These are phyloP conservation scores for Aspergillus coremiiformis DNA, from an alignment of 495 filamentous ascomycete genomes.

Conservation along the genomic window DNA sequence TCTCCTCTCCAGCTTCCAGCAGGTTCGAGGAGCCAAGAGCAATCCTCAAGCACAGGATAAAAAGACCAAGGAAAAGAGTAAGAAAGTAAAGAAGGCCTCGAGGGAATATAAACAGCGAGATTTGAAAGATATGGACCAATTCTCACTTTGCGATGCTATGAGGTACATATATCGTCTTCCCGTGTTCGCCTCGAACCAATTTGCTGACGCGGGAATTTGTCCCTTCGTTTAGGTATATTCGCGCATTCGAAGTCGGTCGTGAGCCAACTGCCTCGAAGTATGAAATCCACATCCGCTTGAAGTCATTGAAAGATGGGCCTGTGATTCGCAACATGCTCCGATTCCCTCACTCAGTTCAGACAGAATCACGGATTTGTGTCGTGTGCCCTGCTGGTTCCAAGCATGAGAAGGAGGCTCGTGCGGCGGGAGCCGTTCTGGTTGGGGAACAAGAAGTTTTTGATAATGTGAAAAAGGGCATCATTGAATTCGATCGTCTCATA, in stretches of 20 bases:
- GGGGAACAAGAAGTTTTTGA: slow-evolving; percentile 84
- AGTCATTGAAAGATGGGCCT: slow-evolving; percentile 72
- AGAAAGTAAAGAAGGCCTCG: slow-evolving; percentile 60
- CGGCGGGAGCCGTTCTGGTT: slow-evolving; percentile 69
- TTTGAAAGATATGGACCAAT: slow-evolving; percentile 57
- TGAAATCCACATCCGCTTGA: slow-evolving; percentile 73
- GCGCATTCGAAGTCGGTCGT: slow-evolving; percentile 83
- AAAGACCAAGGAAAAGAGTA: slow-evolving; percentile 45
- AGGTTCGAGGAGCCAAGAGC: slow-evolving; percentile 33
- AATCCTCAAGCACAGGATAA: slow-evolving; percentile 28
- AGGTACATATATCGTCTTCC: slow-evolving; percentile 46
- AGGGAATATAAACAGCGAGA: slow-evolving; percentile 55
- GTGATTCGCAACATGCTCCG: slow-evolving; percentile 79
- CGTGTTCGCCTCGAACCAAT: background rate
- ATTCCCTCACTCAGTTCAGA: slow-evolving; percentile 82
- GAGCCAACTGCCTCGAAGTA: slow-evolving; percentile 70
- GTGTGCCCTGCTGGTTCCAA: slow-evolving; percentile 74
- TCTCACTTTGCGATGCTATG: slow-evolving; percentile 86
- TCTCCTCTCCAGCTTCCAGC: slow-evolving; percentile 27
- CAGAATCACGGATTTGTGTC: slow-evolving; percentile 76
- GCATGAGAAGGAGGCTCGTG: slow-evolving; percentile 58
- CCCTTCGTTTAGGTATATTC: slow-evolving; percentile 60
- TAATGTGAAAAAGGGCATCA: slow-evolving; percentile 59
- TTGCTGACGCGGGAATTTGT: slow-evolving; percentile 9
- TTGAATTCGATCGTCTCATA: slow-evolving; percentile 84